Evolutionary conservation across 768 basidiomycete species (phyloP), one percentile per base, ranked within the genome.

Genomic region (Trametes villosa): DNA sequence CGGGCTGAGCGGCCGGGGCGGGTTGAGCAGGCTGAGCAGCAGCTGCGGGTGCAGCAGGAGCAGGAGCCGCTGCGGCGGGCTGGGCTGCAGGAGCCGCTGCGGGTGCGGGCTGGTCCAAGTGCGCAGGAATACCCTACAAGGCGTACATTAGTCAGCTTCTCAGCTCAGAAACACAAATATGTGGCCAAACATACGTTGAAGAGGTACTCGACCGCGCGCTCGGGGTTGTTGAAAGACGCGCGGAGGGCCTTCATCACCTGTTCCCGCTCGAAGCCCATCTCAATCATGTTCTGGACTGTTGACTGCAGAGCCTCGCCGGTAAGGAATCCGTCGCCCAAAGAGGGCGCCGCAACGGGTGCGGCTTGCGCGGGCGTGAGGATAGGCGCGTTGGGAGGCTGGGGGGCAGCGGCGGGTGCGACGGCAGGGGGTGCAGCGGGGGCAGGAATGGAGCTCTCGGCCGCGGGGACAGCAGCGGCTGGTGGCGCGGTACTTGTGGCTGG

Each of bases 121-220:
- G 86, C 33, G 83, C 78, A 4, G 94, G 92, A 63, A 95, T 94
- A 41, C 92, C 94, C 93, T 95, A 57, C 42, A 51, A 5, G 17
- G 12, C 46, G 46, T 12, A 27, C 57, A 57, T 56, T 30, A 22
- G 24, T 27, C 56, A 57, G 58, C 62, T 65, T 53, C 67, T 17
- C 52, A 9, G 36, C 13, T 4, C 4, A 5, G 20, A 29, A 17
- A 24, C 1, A 12, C 22, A 17, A 50, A 38, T 33, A n/a, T 38
- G 51, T 55, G 56, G 49, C 34, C 46, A 22, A 41, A 77, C 89
- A 65, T 67, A 96, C 96, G 61, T 71, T 96, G 85, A 98, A 89
- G 56, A 99, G 78, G 75, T 99, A 99, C 74, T 99, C 97, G n/a
- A 94, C 96, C 8, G 97, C 97, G 30, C 97, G 85, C 68, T 98